Conservation (phyloP, 73 alveolate genomes). For the Paramecium sonneborni region DNA sequence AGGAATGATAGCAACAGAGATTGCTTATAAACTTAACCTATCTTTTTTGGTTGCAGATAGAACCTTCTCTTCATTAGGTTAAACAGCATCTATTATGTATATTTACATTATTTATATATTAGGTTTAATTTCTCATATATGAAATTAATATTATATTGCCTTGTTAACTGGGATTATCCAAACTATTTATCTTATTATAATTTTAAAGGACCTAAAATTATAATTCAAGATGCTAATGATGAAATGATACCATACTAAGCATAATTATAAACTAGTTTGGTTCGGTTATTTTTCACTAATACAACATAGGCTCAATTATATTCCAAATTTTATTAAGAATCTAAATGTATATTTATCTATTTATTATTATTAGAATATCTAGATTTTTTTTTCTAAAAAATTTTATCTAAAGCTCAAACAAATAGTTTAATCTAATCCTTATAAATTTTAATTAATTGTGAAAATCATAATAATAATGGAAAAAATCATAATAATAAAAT, state of each 20-base stretch:
- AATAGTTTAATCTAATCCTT: neutral
- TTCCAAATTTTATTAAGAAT: neutral
- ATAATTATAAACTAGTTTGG: neutral
- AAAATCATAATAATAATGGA: neutral
- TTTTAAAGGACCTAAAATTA: constrained; percentile 4
- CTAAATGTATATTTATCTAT: neutral
- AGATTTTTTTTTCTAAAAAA: neutral
- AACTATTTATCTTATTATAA: neutral
- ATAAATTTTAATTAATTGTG: neutral
- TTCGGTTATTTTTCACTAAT: neutral
- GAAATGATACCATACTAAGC: neutral
- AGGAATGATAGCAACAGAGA: constrained; percentile 76
- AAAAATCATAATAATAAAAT: neutral
- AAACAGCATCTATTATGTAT: neutral
- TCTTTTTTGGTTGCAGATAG: constrained; percentile 1
- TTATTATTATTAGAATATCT: neutral
- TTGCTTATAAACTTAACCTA: constrained; percentile 43
- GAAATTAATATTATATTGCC: neutral
- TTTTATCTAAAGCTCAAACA: neutral
- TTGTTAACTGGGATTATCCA: neutral
- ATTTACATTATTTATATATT: neutral
- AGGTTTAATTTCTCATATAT: neutral
- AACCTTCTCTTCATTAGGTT: constrained; percentile 42
- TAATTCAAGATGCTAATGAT: neutral
- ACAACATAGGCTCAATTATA: neutral